Evolutionary conservation across 2,329 filamentous ascomycete genomes (phyloP).

Genomic region (Coniella vitis): DNA sequence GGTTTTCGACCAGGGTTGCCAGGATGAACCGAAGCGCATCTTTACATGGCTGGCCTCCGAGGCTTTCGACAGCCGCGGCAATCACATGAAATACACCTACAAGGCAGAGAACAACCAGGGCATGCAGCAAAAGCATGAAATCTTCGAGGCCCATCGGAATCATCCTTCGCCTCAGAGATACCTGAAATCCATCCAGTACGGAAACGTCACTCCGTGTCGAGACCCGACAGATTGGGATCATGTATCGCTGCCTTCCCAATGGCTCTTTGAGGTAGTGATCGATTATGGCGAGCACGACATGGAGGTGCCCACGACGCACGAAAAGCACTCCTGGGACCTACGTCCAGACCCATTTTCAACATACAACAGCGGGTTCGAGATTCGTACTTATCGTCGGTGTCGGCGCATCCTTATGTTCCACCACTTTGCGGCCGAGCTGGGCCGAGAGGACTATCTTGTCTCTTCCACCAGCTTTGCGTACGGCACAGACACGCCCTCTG

Average conservation of each 20-base stretch:
- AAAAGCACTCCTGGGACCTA: background rate
- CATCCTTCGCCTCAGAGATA: background rate
- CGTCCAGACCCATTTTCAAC: background rate
- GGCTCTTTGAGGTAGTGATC: background rate
- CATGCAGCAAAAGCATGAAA: background rate
- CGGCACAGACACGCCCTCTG: background rate
- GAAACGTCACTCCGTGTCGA: background rate
- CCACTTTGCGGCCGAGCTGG: background rate
- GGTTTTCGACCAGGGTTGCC: background rate
- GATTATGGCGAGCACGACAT: background rate
- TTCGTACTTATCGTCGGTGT: background rate
- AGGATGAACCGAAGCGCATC: background rate
- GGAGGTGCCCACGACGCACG: background rate
- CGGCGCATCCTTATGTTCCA: background rate
- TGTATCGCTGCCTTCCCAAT: background rate
- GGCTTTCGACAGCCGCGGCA: background rate
- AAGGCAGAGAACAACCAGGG: background rate
- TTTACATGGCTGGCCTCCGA: background rate
- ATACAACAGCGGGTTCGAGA: background rate
- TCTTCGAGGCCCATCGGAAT: background rate
- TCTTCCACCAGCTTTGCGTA: background rate
- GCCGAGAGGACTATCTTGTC: background rate
- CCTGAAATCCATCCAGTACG: background rate
- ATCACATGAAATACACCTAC: background rate
- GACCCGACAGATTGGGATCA: background rate